phyloP scores from a whole-genome alignment of 1,139 yeast species.

The Pneumocystis murina region DNA sequence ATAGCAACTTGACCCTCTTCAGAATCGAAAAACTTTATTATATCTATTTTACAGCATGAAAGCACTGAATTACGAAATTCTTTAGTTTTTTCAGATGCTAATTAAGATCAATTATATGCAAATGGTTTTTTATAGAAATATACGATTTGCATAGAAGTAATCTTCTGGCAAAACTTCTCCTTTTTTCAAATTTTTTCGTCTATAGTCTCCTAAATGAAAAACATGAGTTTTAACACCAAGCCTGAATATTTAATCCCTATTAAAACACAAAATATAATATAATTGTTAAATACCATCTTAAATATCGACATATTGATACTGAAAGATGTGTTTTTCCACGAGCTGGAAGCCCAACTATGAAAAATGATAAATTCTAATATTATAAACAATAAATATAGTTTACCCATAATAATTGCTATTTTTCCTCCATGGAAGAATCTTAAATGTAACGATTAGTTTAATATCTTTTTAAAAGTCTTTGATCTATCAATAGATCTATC shows the following conservation, averaged over 20 bases:
- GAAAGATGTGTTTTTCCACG: slow-evolving; percentile 90
- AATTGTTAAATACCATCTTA: slow-evolving; percentile 41
- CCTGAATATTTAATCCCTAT: slow-evolving; percentile 14
- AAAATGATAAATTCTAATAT: background rate
- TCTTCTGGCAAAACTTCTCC: slow-evolving; percentile 48
- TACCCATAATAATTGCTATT: slow-evolving; percentile 1
- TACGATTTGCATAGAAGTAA: slow-evolving; percentile 46
- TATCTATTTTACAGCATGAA: slow-evolving; percentile 52
- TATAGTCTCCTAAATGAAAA: slow-evolving; percentile 84
- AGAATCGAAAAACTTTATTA: slow-evolving; percentile 51
- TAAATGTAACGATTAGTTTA: background rate
- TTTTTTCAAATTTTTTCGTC: slow-evolving; percentile 38
- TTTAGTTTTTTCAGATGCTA: slow-evolving; percentile 38
- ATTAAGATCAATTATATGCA: slow-evolving; percentile 1
- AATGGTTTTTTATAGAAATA: background rate
- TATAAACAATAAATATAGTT: background rate
- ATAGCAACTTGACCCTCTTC: slow-evolving; percentile 75
- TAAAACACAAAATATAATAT: slow-evolving; percentile 19
- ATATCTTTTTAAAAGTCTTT: background rate
- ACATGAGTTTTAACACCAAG: slow-evolving; percentile 84
- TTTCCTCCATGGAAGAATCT: slow-evolving; percentile 81
- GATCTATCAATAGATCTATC: background rate
- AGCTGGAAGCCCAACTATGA: slow-evolving; percentile 83
- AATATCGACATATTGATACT: slow-evolving; percentile 76
- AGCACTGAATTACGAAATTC: slow-evolving; percentile 46